A percentile compares a stretch with the other conserved stretches of the same genome.
phyloP scores from a whole-genome alignment of 495 filamentous ascomycete species.

The Corynascus novoguineensis region DNA sequence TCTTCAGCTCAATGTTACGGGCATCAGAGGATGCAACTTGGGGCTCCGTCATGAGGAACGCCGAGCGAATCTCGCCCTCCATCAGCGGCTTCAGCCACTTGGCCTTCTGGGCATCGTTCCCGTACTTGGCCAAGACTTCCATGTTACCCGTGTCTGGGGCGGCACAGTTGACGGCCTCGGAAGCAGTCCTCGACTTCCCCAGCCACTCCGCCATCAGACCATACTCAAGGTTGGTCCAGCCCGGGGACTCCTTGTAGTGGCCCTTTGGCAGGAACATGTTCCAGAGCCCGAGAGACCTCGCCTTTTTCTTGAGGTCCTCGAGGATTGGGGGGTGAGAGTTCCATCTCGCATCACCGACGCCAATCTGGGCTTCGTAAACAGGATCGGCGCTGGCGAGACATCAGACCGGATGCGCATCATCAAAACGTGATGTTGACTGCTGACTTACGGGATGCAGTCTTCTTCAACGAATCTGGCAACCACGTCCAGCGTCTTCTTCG shows the following conservation, averaged over 20 bases:
- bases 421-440: constrained; percentile 2
- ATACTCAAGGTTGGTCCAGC: constrained; percentile 87
- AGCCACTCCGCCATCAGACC: constrained; percentile 88
- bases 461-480: constrained; percentile 96
- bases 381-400: constrained; percentile 55
- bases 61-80: constrained; percentile 79
- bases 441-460: constrained; percentile 72
- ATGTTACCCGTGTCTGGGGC: constrained; percentile 94
- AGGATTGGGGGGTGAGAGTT: constrained; percentile 71
- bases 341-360: constrained; percentile 68
- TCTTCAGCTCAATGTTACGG: constrained; percentile 78
- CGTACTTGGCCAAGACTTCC: constrained; percentile 93
- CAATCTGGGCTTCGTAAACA: constrained; percentile 72
- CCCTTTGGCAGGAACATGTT: constrained; percentile 95
- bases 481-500: constrained; percentile 60
- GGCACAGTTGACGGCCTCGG: constrained; percentile 86
- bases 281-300: constrained; percentile 83
- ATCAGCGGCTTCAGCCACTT: constrained; percentile 79
- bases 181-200: constrained; percentile 70
- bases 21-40: constrained; percentile 82
- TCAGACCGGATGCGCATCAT: constrained; percentile 10
- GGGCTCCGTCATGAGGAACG: constrained; percentile 92
- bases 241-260: constrained; percentile 90
- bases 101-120: constrained; percentile 81
- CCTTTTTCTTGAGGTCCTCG: constrained; percentile 82